Conservation (phyloP, 2,329 filamentous ascomycete species). For the Neofusicoccum laricinum region DNA sequence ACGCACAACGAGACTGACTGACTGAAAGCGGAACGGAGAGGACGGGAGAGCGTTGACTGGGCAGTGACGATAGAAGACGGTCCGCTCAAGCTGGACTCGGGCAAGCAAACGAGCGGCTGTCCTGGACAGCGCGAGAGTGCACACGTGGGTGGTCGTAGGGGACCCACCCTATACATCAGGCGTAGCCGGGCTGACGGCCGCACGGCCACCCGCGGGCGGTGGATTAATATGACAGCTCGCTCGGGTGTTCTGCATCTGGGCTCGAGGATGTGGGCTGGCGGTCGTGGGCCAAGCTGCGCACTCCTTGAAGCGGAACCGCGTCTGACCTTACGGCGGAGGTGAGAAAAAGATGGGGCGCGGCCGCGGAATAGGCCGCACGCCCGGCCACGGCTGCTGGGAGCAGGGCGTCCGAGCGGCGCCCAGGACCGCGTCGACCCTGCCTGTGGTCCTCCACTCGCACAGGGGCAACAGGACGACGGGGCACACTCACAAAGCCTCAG, state of each 20-base stretch:
- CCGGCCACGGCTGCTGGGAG: no score
- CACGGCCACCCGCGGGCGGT: background rate
- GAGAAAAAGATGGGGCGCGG: conserved; percentile 1
- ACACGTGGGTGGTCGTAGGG: background rate
- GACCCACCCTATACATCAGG: background rate
- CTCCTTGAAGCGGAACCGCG: background rate
- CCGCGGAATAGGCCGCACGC: background rate
- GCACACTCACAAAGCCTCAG: conserved; percentile 48
- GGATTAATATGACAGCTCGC: background rate
- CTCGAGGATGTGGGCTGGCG: background rate
- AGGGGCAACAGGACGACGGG: no score
- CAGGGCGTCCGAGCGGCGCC: no score
- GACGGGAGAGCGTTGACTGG: no score
- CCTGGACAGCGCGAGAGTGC: background rate
- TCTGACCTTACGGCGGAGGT: conserved; percentile 10
- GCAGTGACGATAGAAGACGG: no score
- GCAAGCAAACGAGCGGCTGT: background rate
- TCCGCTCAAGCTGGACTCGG: background rate
- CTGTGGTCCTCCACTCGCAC: no score
- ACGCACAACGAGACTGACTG: background rate
- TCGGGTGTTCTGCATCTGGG: background rate
- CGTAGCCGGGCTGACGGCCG: background rate
- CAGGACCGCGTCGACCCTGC: background rate
- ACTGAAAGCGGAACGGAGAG: background rate
- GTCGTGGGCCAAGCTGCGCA: background rate